Conservation (phyloP, 108 stramenopile species). For the Nitzschia sp. region DNA sequence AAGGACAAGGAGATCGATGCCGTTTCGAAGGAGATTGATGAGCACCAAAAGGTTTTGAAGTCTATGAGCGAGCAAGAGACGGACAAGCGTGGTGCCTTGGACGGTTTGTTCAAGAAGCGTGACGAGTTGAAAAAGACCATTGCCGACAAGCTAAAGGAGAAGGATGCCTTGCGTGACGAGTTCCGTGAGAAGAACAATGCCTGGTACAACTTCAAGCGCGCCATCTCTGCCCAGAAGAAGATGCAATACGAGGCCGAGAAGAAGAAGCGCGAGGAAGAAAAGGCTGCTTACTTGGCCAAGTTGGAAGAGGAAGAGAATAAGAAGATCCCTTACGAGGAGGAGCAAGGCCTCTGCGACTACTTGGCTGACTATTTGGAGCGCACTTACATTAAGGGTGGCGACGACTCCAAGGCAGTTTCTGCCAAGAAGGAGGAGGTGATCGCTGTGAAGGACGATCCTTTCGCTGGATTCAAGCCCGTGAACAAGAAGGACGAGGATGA, state of each 20-base stretch:
- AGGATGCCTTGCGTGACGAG: conserved; percentile 65
- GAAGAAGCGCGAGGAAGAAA: conserved; percentile 84
- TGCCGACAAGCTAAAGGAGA: conserved; percentile 79
- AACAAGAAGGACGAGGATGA: conserved; percentile 70
- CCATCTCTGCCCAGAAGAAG: conserved; percentile 76
- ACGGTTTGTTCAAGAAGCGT: conserved; percentile 69
- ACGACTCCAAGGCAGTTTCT: conserved; percentile 36
- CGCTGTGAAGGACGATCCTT: conserved; percentile 82
- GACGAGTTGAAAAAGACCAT: conserved; percentile 68
- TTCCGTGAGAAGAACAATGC: conserved; percentile 78
- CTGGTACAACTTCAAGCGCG: conserved; percentile 83
- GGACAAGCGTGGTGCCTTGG: conserved; percentile 54
- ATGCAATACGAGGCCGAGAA: conserved; percentile 86
- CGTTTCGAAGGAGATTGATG: conserved; percentile 74
- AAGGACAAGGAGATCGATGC: conserved; percentile 91
- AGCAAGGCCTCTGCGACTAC: conserved; percentile 93
- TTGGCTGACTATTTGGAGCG: conserved; percentile 83
- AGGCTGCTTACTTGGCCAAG: conserved; percentile 75
- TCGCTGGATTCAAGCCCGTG: conserved; percentile 73
- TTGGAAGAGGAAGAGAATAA: conserved; percentile 92
- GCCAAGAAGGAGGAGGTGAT: conserved; percentile 65
- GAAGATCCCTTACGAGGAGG: conserved; percentile 95
- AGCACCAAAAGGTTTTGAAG: conserved; percentile 51
- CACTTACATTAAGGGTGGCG: conserved; percentile 55
- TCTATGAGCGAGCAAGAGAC: conserved; percentile 56